Conservation (phyloP, 2,329 filamentous ascomycete species). For the Paecilomyces sp. region DNA sequence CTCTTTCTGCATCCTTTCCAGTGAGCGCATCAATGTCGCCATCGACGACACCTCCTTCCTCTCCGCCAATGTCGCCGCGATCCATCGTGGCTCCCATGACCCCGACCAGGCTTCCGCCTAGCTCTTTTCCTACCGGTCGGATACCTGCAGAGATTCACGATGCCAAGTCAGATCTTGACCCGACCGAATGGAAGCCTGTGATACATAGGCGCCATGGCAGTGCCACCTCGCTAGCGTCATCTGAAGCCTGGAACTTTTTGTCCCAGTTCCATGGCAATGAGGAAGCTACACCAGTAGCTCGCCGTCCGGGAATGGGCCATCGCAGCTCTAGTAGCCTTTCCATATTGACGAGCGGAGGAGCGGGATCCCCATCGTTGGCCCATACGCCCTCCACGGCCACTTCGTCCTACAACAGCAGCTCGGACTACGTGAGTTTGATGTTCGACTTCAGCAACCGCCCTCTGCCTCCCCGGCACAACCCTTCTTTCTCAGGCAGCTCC, state of each 20-base stretch:
- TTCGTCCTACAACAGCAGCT: slow-evolving; percentile 31
- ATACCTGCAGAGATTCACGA: slow-evolving; percentile 34
- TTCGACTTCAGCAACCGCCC: slow-evolving; percentile 25
- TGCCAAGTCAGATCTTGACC: slow-evolving; percentile 39
- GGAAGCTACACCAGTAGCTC: slow-evolving; percentile 11
- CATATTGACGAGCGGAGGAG: slow-evolving; percentile 16
- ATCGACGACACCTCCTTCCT: slow-evolving; percentile 21
- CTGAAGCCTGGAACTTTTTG: slow-evolving; percentile 39
- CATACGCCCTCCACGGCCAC: slow-evolving; percentile 31
- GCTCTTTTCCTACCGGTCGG: slow-evolving; percentile 19
- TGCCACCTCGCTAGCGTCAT: slow-evolving; percentile 18
- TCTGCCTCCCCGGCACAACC: slow-evolving; percentile 33
- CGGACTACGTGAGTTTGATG: slow-evolving; percentile 23
- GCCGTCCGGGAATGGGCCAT: slow-evolving; percentile 13
- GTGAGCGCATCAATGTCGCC: slow-evolving; percentile 21
- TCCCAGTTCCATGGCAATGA: slow-evolving; percentile 33
- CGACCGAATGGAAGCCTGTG: slow-evolving; percentile 44
- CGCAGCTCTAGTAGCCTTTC: slow-evolving; percentile 27
- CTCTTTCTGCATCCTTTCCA: slow-evolving; percentile 32
- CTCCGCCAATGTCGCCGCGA: slow-evolving; percentile 28
- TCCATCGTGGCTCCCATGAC: slow-evolving; percentile 30
- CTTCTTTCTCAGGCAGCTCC: slow-evolving; percentile 25
- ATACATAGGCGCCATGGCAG: slow-evolving; percentile 19
- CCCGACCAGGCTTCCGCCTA: slow-evolving; percentile 21
- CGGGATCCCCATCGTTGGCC: slow-evolving; percentile 23